Evolutionary conservation across 129 eudicot species (phyloP).

Genomic region (Silybum marianum): DNA sequence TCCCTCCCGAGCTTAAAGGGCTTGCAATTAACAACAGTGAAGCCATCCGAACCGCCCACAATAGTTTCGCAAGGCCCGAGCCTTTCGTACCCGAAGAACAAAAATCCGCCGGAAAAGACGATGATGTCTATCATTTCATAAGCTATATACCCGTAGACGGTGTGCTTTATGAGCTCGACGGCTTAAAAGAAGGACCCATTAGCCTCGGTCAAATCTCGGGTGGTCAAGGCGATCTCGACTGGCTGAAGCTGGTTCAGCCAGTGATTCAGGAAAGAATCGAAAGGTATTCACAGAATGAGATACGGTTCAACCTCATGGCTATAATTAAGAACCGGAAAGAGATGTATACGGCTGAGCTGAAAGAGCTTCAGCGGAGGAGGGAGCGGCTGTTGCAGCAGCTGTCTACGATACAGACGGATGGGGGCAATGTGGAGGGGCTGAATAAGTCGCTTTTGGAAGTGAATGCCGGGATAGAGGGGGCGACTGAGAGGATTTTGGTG

Average conservation of each 20-base stretch:
- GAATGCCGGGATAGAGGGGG: slow-evolving; percentile 76
- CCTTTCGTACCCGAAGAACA: slow-evolving; percentile 92
- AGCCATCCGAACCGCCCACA: slow-evolving; percentile 95
- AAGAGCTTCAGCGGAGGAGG: slow-evolving; percentile 83
- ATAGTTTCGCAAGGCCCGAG: slow-evolving; percentile 97
- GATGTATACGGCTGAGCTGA: slow-evolving; percentile 81
- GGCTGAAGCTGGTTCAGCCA: slow-evolving; percentile 81
- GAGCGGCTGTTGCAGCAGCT: slow-evolving; percentile 79
- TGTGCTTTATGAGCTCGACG: slow-evolving; percentile 95
- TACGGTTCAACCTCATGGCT: slow-evolving; percentile 85
- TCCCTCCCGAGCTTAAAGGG: slow-evolving; percentile 95
- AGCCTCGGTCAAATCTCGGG: slow-evolving; percentile 86
- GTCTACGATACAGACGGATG: slow-evolving; percentile 52
- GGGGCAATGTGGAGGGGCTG: slow-evolving; percentile 54
- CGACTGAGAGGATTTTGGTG: slow-evolving; percentile 85
- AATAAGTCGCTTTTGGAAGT: slow-evolving; percentile 67
- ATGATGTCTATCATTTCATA: slow-evolving; percentile 94
- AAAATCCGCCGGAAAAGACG: slow-evolving; percentile 78
- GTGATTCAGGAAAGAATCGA: slow-evolving; percentile 93
- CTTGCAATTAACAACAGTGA: slow-evolving; percentile 96
- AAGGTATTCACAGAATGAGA: slow-evolving; percentile 80
- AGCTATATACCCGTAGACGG: slow-evolving; percentile 95
- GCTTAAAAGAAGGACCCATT: slow-evolving; percentile 90
- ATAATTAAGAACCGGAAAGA: slow-evolving; percentile 90
- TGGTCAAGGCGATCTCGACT: slow-evolving; percentile 74